phyloP scores from a whole-genome alignment of 2,329 filamentous ascomycete species.

The Diplodia corticola region DNA sequence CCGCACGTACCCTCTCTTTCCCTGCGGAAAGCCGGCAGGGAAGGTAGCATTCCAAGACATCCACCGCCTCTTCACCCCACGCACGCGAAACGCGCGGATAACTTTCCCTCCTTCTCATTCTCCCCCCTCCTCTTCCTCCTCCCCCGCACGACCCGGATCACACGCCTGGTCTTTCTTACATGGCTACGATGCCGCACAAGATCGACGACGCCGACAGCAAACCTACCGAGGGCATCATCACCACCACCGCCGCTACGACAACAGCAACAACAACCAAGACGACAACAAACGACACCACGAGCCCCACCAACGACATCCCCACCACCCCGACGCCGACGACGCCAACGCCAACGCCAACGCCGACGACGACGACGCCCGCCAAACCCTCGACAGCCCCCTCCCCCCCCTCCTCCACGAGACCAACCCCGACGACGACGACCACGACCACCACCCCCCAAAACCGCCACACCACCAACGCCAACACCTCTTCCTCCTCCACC shows the following conservation, averaged over 20 bases:
- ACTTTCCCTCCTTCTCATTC: neutral
- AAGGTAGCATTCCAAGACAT: neutral
- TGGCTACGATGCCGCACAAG: constrained; percentile 15
- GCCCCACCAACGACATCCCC: neutral
- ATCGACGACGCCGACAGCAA: neutral
- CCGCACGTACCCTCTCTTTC: neutral
- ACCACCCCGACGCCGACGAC: neutral
- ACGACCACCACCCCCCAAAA: constrained; percentile 1
- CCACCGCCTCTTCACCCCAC: neutral
- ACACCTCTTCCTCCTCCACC: too few species aligned
- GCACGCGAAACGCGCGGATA: neutral
- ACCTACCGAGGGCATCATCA: neutral
- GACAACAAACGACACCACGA: neutral
- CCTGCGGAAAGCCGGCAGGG: neutral
- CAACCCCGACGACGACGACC: neutral
- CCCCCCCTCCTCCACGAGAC: neutral
- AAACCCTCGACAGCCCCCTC: neutral
- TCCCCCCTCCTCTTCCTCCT: too few species aligned
- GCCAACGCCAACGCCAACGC: neutral
- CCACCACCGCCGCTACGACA: neutral
- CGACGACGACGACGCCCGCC: neutral
- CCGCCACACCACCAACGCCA: neutral
- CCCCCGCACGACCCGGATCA: too few species aligned
- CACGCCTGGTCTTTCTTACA: neutral
- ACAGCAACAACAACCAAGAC: neutral